A percentile compares a stretch with the other conserved stretches of the same genome.
Evolutionary conservation across 1,284 basidiomycete species (phyloP).

Genomic region (Cerioporus squamosus): DNA sequence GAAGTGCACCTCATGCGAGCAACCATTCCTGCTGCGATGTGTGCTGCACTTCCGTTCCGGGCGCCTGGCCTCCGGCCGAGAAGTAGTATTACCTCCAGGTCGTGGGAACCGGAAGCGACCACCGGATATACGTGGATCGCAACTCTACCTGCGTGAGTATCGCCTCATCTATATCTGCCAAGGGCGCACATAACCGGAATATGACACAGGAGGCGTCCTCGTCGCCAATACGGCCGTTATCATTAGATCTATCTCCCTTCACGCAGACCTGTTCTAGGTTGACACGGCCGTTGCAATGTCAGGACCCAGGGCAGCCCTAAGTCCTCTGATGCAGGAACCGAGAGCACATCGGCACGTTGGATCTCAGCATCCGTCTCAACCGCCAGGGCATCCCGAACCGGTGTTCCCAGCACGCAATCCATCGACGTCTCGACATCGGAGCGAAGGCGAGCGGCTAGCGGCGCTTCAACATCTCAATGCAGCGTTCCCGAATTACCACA

Average conservation of each 20-base stretch:
- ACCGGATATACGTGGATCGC: too few relatives aligned
- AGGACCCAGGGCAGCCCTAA: slow-evolving; percentile 9
- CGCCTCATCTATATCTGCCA: too few relatives aligned
- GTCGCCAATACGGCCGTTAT: background rate
- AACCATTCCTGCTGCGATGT: background rate
- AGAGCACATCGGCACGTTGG: slow-evolving; percentile 5
- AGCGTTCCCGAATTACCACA: too few relatives aligned
- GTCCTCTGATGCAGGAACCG: slow-evolving; percentile 17
- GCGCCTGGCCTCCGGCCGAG: background rate
- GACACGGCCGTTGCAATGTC: background rate
- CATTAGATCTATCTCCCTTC: background rate
- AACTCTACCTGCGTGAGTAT: too few relatives aligned
- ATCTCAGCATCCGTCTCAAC: slow-evolving; percentile 8
- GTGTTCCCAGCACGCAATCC: slow-evolving; percentile 5
- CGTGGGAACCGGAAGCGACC: background rate
- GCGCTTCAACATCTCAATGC: slow-evolving; percentile 3
- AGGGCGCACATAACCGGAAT: background rate
- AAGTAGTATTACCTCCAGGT: background rate
- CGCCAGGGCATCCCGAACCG: slow-evolving; percentile 16
- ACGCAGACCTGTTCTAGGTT: slow-evolving; percentile 8
- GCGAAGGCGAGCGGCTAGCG: background rate
- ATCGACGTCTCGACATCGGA: slow-evolving; percentile 2
- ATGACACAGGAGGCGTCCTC: background rate
- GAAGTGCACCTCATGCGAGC: background rate
- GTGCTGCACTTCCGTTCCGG: background rate